phyloP scores from a whole-genome alignment of 2,329 filamentous ascomycete species.

The Aurifilum marmelostoma region DNA sequence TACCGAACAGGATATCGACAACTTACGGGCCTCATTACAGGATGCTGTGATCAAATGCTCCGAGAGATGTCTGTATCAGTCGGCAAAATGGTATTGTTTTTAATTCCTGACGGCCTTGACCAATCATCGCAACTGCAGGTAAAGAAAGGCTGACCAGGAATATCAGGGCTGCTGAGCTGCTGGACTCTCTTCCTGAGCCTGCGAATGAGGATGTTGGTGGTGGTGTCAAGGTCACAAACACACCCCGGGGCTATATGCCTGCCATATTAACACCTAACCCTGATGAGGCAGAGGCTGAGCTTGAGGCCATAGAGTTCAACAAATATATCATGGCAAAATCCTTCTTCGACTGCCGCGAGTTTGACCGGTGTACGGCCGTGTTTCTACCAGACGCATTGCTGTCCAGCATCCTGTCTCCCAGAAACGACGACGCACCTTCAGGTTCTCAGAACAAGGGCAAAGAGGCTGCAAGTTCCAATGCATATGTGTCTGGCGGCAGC shows the following conservation, averaged over 20 bases:
- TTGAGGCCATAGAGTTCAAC: constrained; percentile 79
- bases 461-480: constrained; percentile 38
- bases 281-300: constrained; percentile 71
- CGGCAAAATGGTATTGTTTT: constrained; percentile 80
- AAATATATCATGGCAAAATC: constrained; percentile 90
- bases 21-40: constrained; percentile 76
- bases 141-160: constrained; percentile 8
- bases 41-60: constrained; percentile 89
- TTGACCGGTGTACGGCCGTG: constrained; percentile 87
- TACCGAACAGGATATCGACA: constrained; percentile 58
- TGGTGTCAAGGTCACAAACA: constrained; percentile 55
- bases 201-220: constrained; percentile 49
- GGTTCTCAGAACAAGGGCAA: constrained; percentile 66
- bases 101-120: too few species aligned
- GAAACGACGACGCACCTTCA: constrained; percentile 43
- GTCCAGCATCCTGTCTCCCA: constrained; percentile 63
- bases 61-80: constrained; percentile 92
- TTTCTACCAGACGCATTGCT: constrained; percentile 82
- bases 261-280: constrained; percentile 58
- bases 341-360: constrained; percentile 94
- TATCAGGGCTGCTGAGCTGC: constrained; percentile 86
- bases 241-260: constrained; percentile 44
- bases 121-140: background rate
- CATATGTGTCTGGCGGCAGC: constrained; percentile 15
- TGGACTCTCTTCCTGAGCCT: constrained; percentile 75